Base-by-base conservation (phyloP, 2,329 filamentous ascomycete genomes). In the Aspergillus sp. region DNA sequence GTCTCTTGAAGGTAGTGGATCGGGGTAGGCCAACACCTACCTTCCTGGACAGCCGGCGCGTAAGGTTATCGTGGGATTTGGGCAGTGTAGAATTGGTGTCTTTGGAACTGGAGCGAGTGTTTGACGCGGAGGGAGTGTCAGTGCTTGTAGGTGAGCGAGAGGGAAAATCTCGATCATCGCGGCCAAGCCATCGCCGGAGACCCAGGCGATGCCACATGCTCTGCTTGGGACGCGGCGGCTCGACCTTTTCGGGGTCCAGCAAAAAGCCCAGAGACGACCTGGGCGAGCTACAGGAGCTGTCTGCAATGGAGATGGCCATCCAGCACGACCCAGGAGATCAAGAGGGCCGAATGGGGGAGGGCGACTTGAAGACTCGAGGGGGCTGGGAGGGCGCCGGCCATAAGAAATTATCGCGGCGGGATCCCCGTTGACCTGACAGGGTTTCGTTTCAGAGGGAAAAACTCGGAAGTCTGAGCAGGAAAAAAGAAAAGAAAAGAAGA, bases 21-120 rank as follows among this genome's bases (percentile, higher is more conserved):
- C 91, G 85, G 39, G 91, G 90, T 38, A 96, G 77, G 15, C 89
- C 88, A 17, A 91, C 89, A 15, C 93, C 85, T n/a, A 91, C 90
- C 43, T 69, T 70, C 39, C 71, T 67, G n/a, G 73, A 71, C 45
- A 75, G 58, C 43, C 71, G 70, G 53, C 72, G 72, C 44, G 72
- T 71, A 32, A 76, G 62, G 15, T 68, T 71, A 53, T 68, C 66
- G 56, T 68, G 68, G 48, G 60, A 51, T 60, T 69, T 70, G 53
- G 59, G 50, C 34, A 62, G 22, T 54, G 53, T 53, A 42, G 54
- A 54, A 55, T 54, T 47, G 51, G 47, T 53, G 30, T 47, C 39
- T 41, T 51, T 58, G 59, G 54, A 50, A 54, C 47, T 58, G 59
- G 54, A 48, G 54, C 51, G 53, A 59, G 59, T 41, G 50, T 57